A percentile compares a stretch with the other conserved stretches of the same genome.
phyloP scores from a whole-genome alignment of 352 stramenopile species.

The Globisporangium uncinulatum region DNA sequence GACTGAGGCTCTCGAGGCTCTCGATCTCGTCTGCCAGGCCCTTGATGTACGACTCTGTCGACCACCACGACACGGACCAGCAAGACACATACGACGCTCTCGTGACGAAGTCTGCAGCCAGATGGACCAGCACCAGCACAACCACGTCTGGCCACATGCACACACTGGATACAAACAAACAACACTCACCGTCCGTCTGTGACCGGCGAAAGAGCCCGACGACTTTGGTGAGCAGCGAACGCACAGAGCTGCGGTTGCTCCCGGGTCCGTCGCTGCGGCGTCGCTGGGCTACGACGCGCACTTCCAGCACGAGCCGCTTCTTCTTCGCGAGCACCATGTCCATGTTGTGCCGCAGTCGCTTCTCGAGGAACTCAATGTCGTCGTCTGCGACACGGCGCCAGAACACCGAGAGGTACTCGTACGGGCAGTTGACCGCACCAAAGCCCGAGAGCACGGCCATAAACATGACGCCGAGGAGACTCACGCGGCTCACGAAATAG shows the following conservation, averaged over 20 bases:
- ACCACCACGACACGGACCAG: neutral
- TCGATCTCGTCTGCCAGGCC: constrained; percentile 62
- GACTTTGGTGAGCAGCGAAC: constrained; percentile 28
- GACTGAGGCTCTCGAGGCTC: constrained; percentile 68
- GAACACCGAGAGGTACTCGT: constrained; percentile 84
- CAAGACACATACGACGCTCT: too few relatives aligned
- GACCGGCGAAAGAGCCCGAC: constrained; percentile 23
- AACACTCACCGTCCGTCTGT: constrained; percentile 13
- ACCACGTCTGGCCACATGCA: too few relatives aligned
- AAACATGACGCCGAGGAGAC: constrained; percentile 73
- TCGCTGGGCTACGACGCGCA: constrained; percentile 24
- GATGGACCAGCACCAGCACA: too few relatives aligned
- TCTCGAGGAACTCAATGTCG: constrained; percentile 80
- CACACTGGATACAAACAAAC: constrained; percentile 1
- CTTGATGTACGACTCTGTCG: constrained; percentile 54
- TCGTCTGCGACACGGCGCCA: constrained; percentile 70
- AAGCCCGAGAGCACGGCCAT: constrained; percentile 82
- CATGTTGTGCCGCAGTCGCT: constrained; percentile 72
- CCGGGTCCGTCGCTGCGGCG: constrained; percentile 15
- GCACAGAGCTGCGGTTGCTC: neutral
- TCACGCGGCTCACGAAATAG: constrained; percentile 79
- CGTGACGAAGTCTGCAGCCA: neutral
- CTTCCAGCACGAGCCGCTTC: constrained; percentile 57
- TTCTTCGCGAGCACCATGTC: constrained; percentile 83
- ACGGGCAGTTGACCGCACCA: constrained; percentile 78